Conservation (phyloP, 164 flowering plant genomes). For the Vitis labrusca region DNA sequence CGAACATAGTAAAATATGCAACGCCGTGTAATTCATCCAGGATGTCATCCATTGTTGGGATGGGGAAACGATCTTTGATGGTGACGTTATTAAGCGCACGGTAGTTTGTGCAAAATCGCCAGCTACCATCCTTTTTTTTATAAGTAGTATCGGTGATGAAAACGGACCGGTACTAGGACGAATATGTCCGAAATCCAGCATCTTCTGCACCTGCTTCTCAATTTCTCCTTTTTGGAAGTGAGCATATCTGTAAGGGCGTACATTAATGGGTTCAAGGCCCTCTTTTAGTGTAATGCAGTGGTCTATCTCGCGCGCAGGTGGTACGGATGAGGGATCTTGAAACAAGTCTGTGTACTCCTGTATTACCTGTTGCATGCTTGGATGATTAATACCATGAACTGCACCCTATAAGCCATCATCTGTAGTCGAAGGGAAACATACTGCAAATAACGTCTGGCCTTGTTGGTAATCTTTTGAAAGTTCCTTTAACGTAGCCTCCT, state of each 20-base stretch:
- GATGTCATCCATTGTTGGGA: no score
- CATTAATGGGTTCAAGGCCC: background rate
- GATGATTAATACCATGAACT: no score
- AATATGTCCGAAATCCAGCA: background rate
- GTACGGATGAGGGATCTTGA: background rate
- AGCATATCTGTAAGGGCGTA: constrained; percentile 6
- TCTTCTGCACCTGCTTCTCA: background rate
- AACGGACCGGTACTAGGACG: background rate
- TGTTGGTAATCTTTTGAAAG: no score
- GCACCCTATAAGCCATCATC: no score
- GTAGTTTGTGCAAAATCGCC: no score
- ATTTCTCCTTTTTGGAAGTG: constrained; percentile 9
- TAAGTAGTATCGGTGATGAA: background rate
- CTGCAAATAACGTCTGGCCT: no score
- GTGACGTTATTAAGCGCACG: background rate
- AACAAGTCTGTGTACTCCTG: background rate
- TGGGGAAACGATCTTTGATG: background rate
- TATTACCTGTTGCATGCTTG: no score
- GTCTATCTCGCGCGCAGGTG: constrained; percentile 1
- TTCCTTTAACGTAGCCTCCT: no score
- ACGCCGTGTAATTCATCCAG: no score
- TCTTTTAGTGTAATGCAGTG: background rate
- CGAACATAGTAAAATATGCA: background rate
- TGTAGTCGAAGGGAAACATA: no score
- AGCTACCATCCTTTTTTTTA: no score